These are phyloP conservation scores for Ricinus communis DNA, from an alignment of 345 rosid genomes.

Conservation along the genomic window DNA sequence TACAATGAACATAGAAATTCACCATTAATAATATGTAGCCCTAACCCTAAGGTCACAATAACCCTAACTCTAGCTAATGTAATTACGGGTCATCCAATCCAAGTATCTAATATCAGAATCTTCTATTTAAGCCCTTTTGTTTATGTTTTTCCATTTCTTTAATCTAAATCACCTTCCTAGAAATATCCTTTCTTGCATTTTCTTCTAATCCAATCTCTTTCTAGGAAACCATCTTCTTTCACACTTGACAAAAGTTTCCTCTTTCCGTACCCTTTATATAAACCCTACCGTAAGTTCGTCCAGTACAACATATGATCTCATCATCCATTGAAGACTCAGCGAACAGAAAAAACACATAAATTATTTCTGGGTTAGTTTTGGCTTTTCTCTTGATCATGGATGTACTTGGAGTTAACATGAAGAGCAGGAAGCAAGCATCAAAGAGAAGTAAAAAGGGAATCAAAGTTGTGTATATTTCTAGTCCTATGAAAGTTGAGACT, in stretches of 20 bases:
- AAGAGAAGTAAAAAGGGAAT: slow-evolving; percentile 37
- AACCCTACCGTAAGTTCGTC: neutral
- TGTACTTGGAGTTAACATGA: slow-evolving; percentile 27
- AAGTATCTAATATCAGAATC: slow-evolving; percentile 21
- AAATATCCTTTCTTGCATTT: neutral
- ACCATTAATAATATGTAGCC: neutral
- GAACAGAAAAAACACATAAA: neutral
- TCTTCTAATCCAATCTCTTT: slow-evolving; percentile 20
- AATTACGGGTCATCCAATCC: slow-evolving; percentile 38
- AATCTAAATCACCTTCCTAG: neutral
- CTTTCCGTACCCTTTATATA: slow-evolving; percentile 1
- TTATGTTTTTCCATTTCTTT: slow-evolving; percentile 21
- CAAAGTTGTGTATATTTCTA: slow-evolving; percentile 81
- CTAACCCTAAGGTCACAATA: neutral
- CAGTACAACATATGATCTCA: too few relatives aligned
- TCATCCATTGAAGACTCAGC: neutral
- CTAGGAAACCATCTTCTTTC: slow-evolving; percentile 32
- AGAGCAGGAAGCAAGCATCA: slow-evolving; percentile 11
- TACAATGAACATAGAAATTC: slow-evolving; percentile 8
- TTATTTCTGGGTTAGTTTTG: neutral
- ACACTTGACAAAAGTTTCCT: neutral
- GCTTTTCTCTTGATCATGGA: slow-evolving; percentile 20
- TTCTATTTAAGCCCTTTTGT: neutral
- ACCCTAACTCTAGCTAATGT: too few relatives aligned
- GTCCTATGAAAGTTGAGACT: slow-evolving; percentile 71